These are phyloP conservation scores for Ceratobasidium sp. DNA, from an alignment of 1,284 basidiomycete genomes.

Conservation along the genomic window DNA sequence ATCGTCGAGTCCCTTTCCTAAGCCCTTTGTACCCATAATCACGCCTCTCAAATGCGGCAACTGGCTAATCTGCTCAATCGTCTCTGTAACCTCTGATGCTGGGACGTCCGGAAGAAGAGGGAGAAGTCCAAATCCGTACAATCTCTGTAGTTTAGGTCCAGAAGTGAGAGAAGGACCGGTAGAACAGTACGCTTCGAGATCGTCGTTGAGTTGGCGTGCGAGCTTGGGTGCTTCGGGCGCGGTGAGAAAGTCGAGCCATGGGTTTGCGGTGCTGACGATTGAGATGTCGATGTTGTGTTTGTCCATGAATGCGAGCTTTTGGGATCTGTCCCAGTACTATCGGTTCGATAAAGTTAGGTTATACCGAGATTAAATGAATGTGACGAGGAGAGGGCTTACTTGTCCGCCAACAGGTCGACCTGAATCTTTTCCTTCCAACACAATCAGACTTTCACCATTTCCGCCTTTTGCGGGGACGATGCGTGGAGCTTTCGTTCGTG, in stretches of 20 bases:
- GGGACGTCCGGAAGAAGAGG: constrained; percentile 79
- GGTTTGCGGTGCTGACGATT: constrained; percentile 81
- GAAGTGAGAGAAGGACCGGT: constrained; percentile 64
- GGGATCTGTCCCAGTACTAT: constrained; percentile 83
- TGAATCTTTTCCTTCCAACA: constrained; percentile 41
- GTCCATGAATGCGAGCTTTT: constrained; percentile 84
- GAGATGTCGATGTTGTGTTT: constrained; percentile 78
- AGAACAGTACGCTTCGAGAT: constrained; percentile 82
- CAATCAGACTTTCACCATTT: constrained; percentile 57
- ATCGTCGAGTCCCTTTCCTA: constrained; percentile 87
- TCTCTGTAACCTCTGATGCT: constrained; percentile 68
- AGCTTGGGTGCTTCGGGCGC: constrained; percentile 74
- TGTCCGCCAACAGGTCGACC: constrained; percentile 76
- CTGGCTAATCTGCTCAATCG: constrained; percentile 73
- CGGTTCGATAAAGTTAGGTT: background rate
- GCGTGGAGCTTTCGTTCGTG: constrained; percentile 72
- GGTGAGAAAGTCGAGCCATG: constrained; percentile 87
- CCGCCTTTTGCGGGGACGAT: constrained; percentile 66
- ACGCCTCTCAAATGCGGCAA: constrained; percentile 80
- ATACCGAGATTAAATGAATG: constrained; percentile 12
- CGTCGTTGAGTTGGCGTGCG: constrained; percentile 76
- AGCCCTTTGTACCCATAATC: constrained; percentile 82
- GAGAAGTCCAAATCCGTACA: constrained; percentile 87
- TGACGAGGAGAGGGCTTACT: constrained; percentile 56
- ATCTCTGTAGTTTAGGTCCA: constrained; percentile 62